Percentiles rank a stretch among this genome's conserved stretches.
Evolutionary conservation across 139 green algal genomes (phyloP).

Genomic region (Ettlia oleoabundans): DNA sequence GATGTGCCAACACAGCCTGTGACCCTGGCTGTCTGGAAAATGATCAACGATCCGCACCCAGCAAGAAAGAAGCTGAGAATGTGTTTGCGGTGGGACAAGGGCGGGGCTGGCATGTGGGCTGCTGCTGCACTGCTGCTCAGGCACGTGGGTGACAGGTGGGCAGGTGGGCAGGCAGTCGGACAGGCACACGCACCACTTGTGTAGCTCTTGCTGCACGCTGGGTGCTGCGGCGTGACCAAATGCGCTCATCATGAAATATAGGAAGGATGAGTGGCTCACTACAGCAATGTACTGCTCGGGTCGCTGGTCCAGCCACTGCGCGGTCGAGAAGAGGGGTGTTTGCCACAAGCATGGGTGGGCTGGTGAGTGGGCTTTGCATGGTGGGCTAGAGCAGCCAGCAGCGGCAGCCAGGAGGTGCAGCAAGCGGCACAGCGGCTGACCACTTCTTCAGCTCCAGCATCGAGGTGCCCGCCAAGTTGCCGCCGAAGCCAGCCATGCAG

Average conservation of each 20-base stretch:
- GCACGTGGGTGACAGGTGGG: background rate
- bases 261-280: slow-evolving; percentile 52
- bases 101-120: too few relatives aligned
- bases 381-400: background rate
- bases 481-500: slow-evolving; percentile 38
- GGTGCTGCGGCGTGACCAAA: slow-evolving; percentile 46
- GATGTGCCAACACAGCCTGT: too few relatives aligned
- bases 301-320: slow-evolving; percentile 42
- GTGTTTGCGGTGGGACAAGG: too few relatives aligned
- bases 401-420: too few relatives aligned
- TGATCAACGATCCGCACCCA: too few relatives aligned
- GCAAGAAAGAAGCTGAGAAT: too few relatives aligned
- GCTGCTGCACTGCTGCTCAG: background rate
- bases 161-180: background rate
- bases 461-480: slow-evolving; percentile 10
- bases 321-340: background rate
- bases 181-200: slow-evolving; percentile 36
- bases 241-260: slow-evolving; percentile 45
- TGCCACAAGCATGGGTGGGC: background rate
- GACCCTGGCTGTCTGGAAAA: too few relatives aligned
- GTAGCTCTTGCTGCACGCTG: slow-evolving; percentile 44
- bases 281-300: slow-evolving; percentile 58
- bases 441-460: slow-evolving; percentile 46
- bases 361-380: background rate
- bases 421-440: too few relatives aligned